These are phyloP conservation scores for Dactylellina parvicollis DNA, from an alignment of 2,329 filamentous ascomycete species.

Conservation along the genomic window DNA sequence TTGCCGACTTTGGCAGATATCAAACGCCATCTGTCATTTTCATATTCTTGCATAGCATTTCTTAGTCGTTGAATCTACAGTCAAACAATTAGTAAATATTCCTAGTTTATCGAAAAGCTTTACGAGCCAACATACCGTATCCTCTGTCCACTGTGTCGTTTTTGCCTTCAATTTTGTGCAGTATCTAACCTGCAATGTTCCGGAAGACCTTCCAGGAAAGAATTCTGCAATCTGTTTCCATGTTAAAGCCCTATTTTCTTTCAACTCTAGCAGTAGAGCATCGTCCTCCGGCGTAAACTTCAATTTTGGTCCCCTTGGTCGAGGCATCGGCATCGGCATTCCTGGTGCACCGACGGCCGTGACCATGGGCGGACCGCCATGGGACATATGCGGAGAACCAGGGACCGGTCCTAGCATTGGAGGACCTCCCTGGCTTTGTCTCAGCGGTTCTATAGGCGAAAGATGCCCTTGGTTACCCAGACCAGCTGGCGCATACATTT, in stretches of 20 bases:
- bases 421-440: slow-evolving; percentile 42
- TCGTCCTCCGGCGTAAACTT: slow-evolving; percentile 96
- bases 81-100: slow-evolving; percentile 58
- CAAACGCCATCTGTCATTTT: slow-evolving; percentile 92
- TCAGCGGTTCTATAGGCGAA: slow-evolving; percentile 52
- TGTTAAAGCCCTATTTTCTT: slow-evolving; percentile 92
- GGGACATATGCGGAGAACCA: slow-evolving; percentile 63
- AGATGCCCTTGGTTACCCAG: slow-evolving; percentile 49
- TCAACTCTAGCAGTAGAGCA: slow-evolving; percentile 84
- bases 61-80: slow-evolving; percentile 79
- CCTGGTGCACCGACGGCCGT: slow-evolving; percentile 69
- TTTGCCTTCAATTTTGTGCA: slow-evolving; percentile 96
- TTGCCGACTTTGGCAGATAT: slow-evolving; percentile 89
- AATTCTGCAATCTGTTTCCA: slow-evolving; percentile 99
- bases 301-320: slow-evolving; percentile 85
- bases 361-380: slow-evolving; percentile 81
- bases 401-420: slow-evolving; percentile 61
- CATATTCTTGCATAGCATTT: slow-evolving; percentile 81
- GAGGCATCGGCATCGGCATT: slow-evolving; percentile 83
- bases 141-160: slow-evolving; percentile 90
- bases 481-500: slow-evolving; percentile 43
- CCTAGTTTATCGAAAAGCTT: slow-evolving; percentile 55
- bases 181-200: slow-evolving; percentile 91
- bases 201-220: slow-evolving; percentile 88
- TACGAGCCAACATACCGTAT: slow-evolving; percentile 73